These are phyloP conservation scores for Spiromastix sp. DNA, from an alignment of 2,329 filamentous ascomycete genomes.

Conservation along the genomic window DNA sequence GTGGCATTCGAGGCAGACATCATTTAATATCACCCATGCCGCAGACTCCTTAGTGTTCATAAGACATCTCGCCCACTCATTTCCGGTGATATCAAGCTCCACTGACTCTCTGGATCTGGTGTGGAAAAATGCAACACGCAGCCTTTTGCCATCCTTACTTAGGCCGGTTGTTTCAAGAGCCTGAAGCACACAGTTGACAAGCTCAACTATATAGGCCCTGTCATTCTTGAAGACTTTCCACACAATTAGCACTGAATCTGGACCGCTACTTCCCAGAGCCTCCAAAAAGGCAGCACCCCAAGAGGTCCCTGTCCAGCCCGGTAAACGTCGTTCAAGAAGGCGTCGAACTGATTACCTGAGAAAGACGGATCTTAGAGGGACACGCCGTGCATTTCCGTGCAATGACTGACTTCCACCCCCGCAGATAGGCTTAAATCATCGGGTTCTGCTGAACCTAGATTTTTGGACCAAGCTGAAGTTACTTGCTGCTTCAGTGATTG, in stretches of 20 bases:
- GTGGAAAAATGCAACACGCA: constrained; percentile 1
- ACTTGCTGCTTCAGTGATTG: neutral
- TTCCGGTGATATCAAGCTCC: constrained; percentile 1
- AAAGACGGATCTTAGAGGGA: neutral
- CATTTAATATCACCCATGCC: neutral
- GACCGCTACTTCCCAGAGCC: neutral
- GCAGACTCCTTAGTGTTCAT: neutral
- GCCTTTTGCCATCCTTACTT: constrained; percentile 1
- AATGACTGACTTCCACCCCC: neutral
- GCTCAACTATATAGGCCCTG: neutral
- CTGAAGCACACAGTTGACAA: neutral
- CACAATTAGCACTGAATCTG: neutral
- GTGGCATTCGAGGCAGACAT: constrained; percentile 1
- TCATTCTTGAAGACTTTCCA: neutral
- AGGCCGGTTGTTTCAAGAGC: neutral
- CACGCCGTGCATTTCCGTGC: neutral
- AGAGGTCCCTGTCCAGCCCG: neutral
- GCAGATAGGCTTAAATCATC: neutral
- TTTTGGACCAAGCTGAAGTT: neutral
- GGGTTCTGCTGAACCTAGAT: neutral
- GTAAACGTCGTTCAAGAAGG: neutral
- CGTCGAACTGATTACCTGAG: neutral
- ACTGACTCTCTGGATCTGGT: neutral
- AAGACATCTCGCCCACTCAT: constrained; percentile 3
- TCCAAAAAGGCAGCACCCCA: neutral